Evolutionary conservation across 2,329 filamentous ascomycete genomes (phyloP), one percentile per base, ranked within the genome.

Genomic region (Aspergillus sp.): DNA sequence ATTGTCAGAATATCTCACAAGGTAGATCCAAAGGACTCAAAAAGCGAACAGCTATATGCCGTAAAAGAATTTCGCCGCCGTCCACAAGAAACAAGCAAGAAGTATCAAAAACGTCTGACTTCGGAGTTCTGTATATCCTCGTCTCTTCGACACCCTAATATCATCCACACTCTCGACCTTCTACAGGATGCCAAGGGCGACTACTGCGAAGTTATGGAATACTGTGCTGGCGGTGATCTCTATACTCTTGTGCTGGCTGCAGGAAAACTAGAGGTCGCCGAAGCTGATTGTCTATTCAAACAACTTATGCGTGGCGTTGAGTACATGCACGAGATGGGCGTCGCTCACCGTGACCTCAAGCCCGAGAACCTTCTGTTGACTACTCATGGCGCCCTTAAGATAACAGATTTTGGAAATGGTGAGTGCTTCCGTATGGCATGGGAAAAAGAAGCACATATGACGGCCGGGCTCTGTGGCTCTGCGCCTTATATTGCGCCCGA

Each of bases 381-480:
- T 4, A 95, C 90, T 0, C 91, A 93, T 64, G 95, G 95, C 57
- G 90, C 87, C 14, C 85, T 99, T 66, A 99, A 99, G 72, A 99
- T 99, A 64, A 98, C 95, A 27, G 95, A 99, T 74, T 99, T 99
- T 68, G 95, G 95, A 62, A 99, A 99, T 68, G 95, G 95, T 69
- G 95, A 99, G 76, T 99, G 95, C 76, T 99, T 99, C 84, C 89
- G 95, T 56, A 98, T 98, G 93, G 95, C 95, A 2, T 99, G 95
- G 95, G 95, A 99, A 76, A 95, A 92, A 54, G 93, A 98, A 74
- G 90, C 95, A 19, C 95, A 98, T 76, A 97, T 98, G 93, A 96
- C 96, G 3, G 93, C 92, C 41, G 95, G 95, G 44, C 86, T 99
- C 12, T 99, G 95, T 74, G 95, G 95, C 41, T 97, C 93, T 14